A percentile compares a stretch with the other conserved stretches of the same genome.
phyloP scores from a whole-genome alignment of 352 stramenopile genomes.

The Discostella stelligera region DNA sequence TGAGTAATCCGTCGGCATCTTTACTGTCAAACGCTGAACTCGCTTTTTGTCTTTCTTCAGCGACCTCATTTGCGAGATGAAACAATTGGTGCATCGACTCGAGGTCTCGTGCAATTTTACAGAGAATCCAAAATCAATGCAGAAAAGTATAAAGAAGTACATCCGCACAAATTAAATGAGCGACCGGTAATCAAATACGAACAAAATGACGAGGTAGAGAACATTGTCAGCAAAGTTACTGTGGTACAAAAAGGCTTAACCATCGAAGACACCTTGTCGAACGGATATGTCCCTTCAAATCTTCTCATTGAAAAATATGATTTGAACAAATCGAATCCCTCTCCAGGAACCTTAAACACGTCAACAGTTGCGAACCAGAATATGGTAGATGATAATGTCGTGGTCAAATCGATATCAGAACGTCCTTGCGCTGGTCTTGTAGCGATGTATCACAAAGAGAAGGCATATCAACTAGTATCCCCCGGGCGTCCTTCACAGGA shows the following conservation, averaged over 20 bases:
- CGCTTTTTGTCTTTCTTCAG: constrained; percentile 12
- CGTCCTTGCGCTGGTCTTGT: constrained; percentile 20
- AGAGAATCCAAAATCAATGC: constrained; percentile 55
- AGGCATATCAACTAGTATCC: constrained; percentile 4
- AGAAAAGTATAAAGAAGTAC: constrained; percentile 26
- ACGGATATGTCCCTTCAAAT: constrained; percentile 25
- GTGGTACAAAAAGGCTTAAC: constrained; percentile 11
- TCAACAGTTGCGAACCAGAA: constrained; percentile 43
- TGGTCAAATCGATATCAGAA: constrained; percentile 2
- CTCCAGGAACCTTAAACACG: constrained; percentile 5
- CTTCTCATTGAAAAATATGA: constrained; percentile 20
- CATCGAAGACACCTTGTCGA: constrained; percentile 13
- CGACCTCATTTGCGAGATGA: constrained; percentile 68
- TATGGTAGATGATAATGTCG: constrained; percentile 9
- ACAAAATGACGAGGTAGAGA: constrained; percentile 14
- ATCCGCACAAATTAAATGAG: constrained; percentile 3
- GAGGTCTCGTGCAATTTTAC: constrained; percentile 69
- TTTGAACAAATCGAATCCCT: constrained; percentile 14
- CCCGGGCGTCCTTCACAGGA: neutral
- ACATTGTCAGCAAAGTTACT: constrained; percentile 29
- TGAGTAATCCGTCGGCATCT: neutral
- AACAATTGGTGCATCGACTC: constrained; percentile 62
- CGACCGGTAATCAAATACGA: constrained; percentile 18
- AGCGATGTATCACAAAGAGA: constrained; percentile 24
- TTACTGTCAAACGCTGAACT: constrained; percentile 6